phyloP scores from a whole-genome alignment of 495 filamentous ascomycete species.

The Penicillium fimorum region DNA sequence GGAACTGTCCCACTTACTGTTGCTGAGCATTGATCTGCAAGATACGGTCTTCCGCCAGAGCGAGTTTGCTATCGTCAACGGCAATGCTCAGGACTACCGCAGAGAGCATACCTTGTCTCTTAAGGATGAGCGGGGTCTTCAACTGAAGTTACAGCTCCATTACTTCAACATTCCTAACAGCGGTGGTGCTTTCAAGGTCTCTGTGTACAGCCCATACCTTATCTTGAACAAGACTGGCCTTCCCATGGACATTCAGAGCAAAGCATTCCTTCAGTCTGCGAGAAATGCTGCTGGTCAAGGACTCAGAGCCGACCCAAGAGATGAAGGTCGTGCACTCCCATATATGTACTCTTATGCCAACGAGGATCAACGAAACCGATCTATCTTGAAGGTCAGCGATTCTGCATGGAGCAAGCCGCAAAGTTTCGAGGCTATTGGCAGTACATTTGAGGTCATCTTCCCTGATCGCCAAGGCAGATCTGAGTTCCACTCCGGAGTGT shows the following conservation, averaged over 20 bases:
- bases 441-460: constrained; percentile 79
- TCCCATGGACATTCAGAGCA: constrained; percentile 83
- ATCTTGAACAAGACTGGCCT: constrained; percentile 94
- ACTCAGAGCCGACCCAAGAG: constrained; percentile 51
- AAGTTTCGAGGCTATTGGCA: constrained; percentile 97
- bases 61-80: constrained; percentile 95
- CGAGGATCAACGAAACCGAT: constrained; percentile 87
- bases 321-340: constrained; percentile 63
- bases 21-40: constrained; percentile 93
- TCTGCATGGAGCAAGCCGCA: constrained; percentile 96
- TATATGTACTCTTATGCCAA: constrained; percentile 93
- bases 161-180: constrained; percentile 92
- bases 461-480: constrained; percentile 65
- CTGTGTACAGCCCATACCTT: constrained; percentile 89
- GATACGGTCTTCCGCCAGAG: constrained; percentile 92
- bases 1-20: constrained; percentile 86
- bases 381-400: constrained; percentile 78
- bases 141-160: constrained; percentile 79
- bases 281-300: constrained; percentile 78
- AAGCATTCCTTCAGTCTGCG: constrained; percentile 77
- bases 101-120: constrained; percentile 76
- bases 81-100: constrained; percentile 80
- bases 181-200: constrained; percentile 93
- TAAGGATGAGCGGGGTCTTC: constrained; percentile 76
- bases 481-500: constrained; percentile 88